Base-by-base conservation (phyloP, 495 filamentous ascomycete genomes). In the Penicillium coprophilum region DNA sequence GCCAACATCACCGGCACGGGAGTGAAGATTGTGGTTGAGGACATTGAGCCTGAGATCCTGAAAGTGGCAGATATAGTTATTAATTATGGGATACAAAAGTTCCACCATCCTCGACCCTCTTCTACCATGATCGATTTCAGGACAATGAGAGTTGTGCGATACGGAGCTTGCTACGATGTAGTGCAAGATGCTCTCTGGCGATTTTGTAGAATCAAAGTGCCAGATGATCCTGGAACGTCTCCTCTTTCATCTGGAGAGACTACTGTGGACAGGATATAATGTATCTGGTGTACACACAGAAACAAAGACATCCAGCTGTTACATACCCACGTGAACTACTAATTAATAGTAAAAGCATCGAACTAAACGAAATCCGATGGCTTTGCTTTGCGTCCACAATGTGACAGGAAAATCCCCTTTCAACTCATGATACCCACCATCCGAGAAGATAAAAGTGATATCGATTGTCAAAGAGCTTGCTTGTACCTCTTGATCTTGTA, bases 101-200 rank as follows among this genome's bases (percentile, higher is more conserved):
- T 58, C 27, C 49, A 50, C 36, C 13, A 59, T 19, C 66, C 64
- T 19, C 59, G 68, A 4, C 53, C 57, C 12, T 68, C 68, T 40
- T 73, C 68, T 1, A 73, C 66, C 5, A 68, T 73, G 60, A 56
- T 71, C 40, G 58, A 73, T 50, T 70, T 74, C 39, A 54, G 53
- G 28, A 58, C 58, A 13, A 53, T 56, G n/a, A 55, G 52, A 9
- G 17, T 68, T n/a, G n/a, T 74, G 19, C 56, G 68, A 7, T 66
- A 58, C 28, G 68, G 70, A 1, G 71, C 71, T 23, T 73, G 68
- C 27, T 73, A 68, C 43, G 61, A 68, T 47, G 60, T 66, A n/a
- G 53, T 73, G 23, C 56, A 59, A 34, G 68, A 71, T 53, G 67
- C 58, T 6, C 46, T 74, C 10, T 46, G 50, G 36, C 41, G 63